phyloP scores from a whole-genome alignment of 805 yeast species.

The Wickerhamiella sergipiensis region DNA sequence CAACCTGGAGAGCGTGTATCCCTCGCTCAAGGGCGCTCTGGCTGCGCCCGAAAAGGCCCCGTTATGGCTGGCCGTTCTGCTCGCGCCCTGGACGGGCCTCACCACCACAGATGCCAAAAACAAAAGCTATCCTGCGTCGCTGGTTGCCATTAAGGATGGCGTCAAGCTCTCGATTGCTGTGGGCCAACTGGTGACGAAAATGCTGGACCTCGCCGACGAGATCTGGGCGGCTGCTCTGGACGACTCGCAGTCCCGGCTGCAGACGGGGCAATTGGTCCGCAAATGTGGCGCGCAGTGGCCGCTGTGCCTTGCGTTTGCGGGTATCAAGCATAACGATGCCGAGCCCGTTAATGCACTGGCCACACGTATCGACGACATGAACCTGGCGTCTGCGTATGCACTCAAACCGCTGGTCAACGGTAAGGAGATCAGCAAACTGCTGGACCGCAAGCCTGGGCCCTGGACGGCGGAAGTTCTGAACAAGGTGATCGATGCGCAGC shows the following conservation, averaged over 20 bases:
- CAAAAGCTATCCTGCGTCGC: slow-evolving; percentile 29
- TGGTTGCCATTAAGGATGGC: slow-evolving; percentile 50
- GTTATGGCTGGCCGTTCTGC: slow-evolving; percentile 37
- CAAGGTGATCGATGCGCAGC: slow-evolving; percentile 55
- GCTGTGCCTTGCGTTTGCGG: slow-evolving; percentile 28
- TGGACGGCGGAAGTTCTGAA: slow-evolving; percentile 59
- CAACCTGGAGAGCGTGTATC: neutral
- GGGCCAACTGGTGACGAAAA: slow-evolving; percentile 35
- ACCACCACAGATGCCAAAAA: slow-evolving; percentile 27
- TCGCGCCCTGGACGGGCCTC: slow-evolving; percentile 36
- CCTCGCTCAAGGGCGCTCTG: neutral
- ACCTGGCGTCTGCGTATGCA: slow-evolving; percentile 32
- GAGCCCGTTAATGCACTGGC: slow-evolving; percentile 21
- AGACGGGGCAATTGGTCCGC: slow-evolving; percentile 46
- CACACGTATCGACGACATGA: slow-evolving; percentile 21
- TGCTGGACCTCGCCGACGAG: slow-evolving; percentile 26
- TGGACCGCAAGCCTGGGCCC: slow-evolving; percentile 64
- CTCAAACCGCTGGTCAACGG: slow-evolving; percentile 62
- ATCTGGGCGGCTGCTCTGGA: slow-evolving; percentile 21
- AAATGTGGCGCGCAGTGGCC: slow-evolving; percentile 40
- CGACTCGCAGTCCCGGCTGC: slow-evolving; percentile 20
- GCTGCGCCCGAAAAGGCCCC: slow-evolving; percentile 4
- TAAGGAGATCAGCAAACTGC: slow-evolving; percentile 39
- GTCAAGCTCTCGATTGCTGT: slow-evolving; percentile 48
- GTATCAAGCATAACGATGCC: slow-evolving; percentile 22